Evolutionary conservation across 129 eudicot species (phyloP).

Genomic region (Rutidosis leptorrhynchoides): DNA sequence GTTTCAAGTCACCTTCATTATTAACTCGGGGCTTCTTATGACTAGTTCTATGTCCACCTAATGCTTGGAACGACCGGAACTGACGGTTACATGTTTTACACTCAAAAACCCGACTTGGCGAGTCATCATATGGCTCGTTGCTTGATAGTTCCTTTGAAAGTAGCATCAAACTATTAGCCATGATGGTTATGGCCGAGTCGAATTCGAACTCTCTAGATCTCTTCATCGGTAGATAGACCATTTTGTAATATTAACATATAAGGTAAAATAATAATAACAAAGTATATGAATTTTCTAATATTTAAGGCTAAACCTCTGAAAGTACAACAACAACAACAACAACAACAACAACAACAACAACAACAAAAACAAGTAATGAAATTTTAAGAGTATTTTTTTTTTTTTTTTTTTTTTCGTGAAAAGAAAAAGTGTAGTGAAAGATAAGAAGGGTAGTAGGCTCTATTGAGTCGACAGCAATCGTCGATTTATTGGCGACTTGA

Average conservation of each 20-base stretch:
- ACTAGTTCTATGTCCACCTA: constrained; percentile 96
- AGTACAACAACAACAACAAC: too few species aligned
- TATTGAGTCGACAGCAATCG: too few species aligned
- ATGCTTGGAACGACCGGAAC: constrained; percentile 80
- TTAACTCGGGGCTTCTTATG: constrained; percentile 69
- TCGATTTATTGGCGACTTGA: too few species aligned
- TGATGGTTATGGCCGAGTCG: constrained; percentile 40
- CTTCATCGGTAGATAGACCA: constrained; percentile 48
- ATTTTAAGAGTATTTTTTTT: too few species aligned
- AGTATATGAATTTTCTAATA: neutral
- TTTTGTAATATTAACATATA: neutral
- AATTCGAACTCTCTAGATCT: constrained; percentile 48
- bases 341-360: too few species aligned
- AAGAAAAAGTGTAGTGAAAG: too few species aligned
- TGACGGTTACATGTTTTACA: constrained; percentile 85
- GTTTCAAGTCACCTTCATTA: constrained; percentile 25
- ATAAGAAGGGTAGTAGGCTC: too few species aligned
- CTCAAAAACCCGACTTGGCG: constrained; percentile 54
- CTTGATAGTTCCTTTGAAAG: constrained; percentile 38
- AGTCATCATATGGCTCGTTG: constrained; percentile 13
- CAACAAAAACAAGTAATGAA: neutral
- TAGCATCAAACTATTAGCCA: constrained; percentile 71
- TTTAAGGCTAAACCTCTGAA: neutral
- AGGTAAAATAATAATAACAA: neutral
- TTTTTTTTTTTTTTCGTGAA: neutral